Evolutionary conservation across 2,329 filamentous ascomycete species (phyloP), one percentile per base, ranked within the genome.

Genomic region (Chaetomiaceae sp.): DNA sequence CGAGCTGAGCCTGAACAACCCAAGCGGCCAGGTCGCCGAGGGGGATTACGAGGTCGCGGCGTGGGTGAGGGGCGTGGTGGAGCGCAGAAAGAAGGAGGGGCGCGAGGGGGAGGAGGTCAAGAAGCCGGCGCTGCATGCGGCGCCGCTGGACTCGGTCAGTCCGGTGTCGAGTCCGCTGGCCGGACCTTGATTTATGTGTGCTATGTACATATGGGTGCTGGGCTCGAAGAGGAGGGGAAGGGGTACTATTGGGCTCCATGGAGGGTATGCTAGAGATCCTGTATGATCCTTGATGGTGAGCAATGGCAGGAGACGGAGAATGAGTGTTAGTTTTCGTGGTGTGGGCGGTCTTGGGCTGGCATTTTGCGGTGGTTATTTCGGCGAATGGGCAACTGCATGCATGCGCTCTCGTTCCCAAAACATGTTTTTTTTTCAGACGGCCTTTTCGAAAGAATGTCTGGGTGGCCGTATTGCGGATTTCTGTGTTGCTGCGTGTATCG

Each of bases 121-220:
- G 39, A 87, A 86, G 60, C 93, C 93, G 14, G 90, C 93, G 3
- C 68, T 97, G 52, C 93, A 97, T 64, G 83, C 88, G 5, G 91
- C 87, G 19, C 88, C 90, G 2, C 68, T 97, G 36, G 87, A 95
- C 63, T 79, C 78, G 11, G 78, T 90, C 45, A 79, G 76, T 54
- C 75, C 78, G 1, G 51, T 68, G 17, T 58, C 60, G n/a, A 75
- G 71, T 43, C 70, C 72, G 4, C 19, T 49, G 29, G 3, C 15
- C 14, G n/a, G n/a, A 7, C 12, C 10, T n/a, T 32, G 29, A 32
- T 32, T 11, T 32, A n/a, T n/a, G 9, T 11, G 27, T 3, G 27
- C 10, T 29, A 14, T 27, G 26, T 29, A 29, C 27, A 29, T 29
- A n/a, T n/a, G n/a, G 10, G 14, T 29, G 10, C 3, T 4, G 4